Conservation (phyloP, 352 stramenopile species). For the Pythium monospermum region DNA sequence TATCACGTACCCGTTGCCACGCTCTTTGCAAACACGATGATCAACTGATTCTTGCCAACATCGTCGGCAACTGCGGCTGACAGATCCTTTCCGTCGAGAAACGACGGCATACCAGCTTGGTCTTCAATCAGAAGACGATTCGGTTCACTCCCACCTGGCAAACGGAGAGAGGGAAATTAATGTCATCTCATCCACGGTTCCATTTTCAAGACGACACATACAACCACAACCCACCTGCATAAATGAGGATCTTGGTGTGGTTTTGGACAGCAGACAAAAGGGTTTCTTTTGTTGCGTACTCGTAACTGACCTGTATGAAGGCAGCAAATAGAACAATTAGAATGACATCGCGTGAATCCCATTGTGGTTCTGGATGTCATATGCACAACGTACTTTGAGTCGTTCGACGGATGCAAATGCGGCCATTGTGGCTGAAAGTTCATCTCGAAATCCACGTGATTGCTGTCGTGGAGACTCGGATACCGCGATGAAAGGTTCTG, state of each 20-base stretch:
- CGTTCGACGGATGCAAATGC: conserved; percentile 32
- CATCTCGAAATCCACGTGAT: conserved; percentile 37
- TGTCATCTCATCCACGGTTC: no score
- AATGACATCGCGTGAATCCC: background rate
- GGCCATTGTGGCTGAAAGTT: conserved; percentile 43
- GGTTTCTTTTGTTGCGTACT: conserved; percentile 20
- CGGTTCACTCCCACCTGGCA: conserved; percentile 5
- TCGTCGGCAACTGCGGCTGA: conserved; percentile 8
- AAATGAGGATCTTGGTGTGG: conserved; percentile 12
- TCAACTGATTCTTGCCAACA: conserved; percentile 1
- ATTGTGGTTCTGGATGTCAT: background rate
- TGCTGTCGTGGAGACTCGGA: conserved; percentile 10
- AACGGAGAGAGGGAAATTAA: no score
- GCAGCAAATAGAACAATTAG: background rate
- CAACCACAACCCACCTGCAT: conserved; percentile 17
- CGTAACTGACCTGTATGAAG: conserved; percentile 10
- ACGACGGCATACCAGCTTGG: conserved; percentile 18
- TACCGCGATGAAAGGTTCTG: conserved; percentile 22
- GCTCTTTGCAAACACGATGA: conserved; percentile 19
- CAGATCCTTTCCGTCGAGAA: conserved; percentile 3
- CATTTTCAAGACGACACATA: no score
- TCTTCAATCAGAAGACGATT: conserved; percentile 17
- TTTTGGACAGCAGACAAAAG: conserved; percentile 10
- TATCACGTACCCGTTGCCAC: conserved; percentile 14
- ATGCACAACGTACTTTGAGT: conserved; percentile 29